These are phyloP conservation scores for Pichia sp. DNA, from an alignment of 1,139 yeast genomes.

Conservation along the genomic window DNA sequence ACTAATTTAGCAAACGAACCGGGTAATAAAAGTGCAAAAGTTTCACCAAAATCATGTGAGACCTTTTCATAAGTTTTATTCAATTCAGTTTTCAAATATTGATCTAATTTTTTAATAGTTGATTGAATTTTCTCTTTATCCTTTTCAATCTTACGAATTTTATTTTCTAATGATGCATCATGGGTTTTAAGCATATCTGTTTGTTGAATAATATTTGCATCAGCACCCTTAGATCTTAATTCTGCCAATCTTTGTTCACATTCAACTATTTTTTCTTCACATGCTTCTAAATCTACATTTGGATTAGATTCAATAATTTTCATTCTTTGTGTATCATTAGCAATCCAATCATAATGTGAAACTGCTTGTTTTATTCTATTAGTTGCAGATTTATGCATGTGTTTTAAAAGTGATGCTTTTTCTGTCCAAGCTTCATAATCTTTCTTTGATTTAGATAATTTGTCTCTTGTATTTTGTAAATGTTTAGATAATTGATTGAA, in stretches of 20 bases:
- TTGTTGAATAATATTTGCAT: slow-evolving; percentile 86
- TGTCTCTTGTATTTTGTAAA: slow-evolving; percentile 47
- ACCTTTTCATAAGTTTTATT: slow-evolving; percentile 83
- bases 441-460: slow-evolving; percentile 35
- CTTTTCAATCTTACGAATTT: slow-evolving; percentile 83
- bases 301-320: slow-evolving; percentile 52
- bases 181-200: slow-evolving; percentile 91
- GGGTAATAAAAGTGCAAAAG: slow-evolving; percentile 83
- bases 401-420: slow-evolving; percentile 2
- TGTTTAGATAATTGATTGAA: slow-evolving; percentile 55
- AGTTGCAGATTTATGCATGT: slow-evolving; percentile 1
- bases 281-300: slow-evolving; percentile 56
- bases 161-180: slow-evolving; percentile 67
- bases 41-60: slow-evolving; percentile 82
- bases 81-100: slow-evolving; percentile 78
- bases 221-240: slow-evolving; percentile 75
- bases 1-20: slow-evolving; percentile 88
- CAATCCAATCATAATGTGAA: slow-evolving; percentile 7
- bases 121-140: slow-evolving; percentile 88
- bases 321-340: slow-evolving; percentile 9
- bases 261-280: slow-evolving; percentile 50
- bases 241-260: slow-evolving; percentile 59
- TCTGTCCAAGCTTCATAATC: slow-evolving; percentile 1
- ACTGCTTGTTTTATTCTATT: slow-evolving; percentile 8
- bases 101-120: slow-evolving; percentile 79